Conservation (phyloP, 305 asterid species). For the Fraxinus platypoda region DNA sequence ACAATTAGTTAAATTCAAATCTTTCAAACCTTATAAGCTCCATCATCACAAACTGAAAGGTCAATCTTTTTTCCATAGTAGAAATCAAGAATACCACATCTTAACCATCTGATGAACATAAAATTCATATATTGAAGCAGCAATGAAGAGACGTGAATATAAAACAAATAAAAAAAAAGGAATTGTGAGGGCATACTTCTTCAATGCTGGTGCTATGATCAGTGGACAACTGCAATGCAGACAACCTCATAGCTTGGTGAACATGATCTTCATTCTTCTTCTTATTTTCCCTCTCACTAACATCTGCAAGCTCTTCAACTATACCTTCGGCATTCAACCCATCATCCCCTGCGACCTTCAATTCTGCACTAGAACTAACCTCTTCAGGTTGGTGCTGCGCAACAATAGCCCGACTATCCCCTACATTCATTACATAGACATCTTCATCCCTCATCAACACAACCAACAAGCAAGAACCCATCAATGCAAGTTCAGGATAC, state of each 20-base stretch:
- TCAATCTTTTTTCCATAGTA: constrained; percentile 8
- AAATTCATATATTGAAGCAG: background rate
- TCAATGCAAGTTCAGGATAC: constrained; percentile 92
- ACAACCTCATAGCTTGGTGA: constrained; percentile 51
- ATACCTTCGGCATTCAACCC: constrained; percentile 47
- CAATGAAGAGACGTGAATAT: background rate
- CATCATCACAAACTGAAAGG: constrained; percentile 4
- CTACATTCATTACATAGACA: constrained; percentile 94
- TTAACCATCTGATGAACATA: constrained; percentile 2
- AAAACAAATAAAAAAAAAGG: constrained; percentile 1
- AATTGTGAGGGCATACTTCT: constrained; percentile 50
- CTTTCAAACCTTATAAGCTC: background rate
- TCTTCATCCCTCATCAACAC: constrained; percentile 94
- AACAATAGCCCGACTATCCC: constrained; percentile 97
- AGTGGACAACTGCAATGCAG: constrained; percentile 86
- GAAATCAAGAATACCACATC: constrained; percentile 11
- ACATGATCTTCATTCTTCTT: constrained; percentile 50
- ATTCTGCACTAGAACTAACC: constrained; percentile 37
- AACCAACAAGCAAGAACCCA: constrained; percentile 97
- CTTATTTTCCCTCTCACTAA: constrained; percentile 40
- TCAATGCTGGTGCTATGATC: constrained; percentile 98
- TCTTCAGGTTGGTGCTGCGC: constrained; percentile 67
- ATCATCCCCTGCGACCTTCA: constrained; percentile 35
- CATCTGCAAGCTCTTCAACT: constrained; percentile 58
- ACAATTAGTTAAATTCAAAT: background rate